Evolutionary conservation across 177 flowering plant genomes (phyloP).

Genomic region (Vitis hybrid): DNA sequence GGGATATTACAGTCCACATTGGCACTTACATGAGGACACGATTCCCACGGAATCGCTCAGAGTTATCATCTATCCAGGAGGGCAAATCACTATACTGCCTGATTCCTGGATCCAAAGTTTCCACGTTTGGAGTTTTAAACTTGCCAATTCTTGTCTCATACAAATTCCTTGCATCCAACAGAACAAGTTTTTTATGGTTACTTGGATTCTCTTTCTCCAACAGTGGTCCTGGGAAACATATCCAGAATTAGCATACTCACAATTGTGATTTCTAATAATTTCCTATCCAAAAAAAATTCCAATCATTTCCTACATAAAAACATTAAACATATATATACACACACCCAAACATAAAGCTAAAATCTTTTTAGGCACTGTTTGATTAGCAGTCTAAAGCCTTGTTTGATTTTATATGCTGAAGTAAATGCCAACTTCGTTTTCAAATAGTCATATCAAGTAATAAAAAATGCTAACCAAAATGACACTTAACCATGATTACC

Average conservation of each 20-base stretch:
- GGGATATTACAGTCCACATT: neutral
- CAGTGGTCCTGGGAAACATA: slow-evolving; percentile 31
- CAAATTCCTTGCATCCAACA: slow-evolving; percentile 90
- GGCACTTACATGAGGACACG: slow-evolving; percentile 73
- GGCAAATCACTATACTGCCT: slow-evolving; percentile 95
- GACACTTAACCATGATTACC: too few relatives aligned
- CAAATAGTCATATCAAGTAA: too few relatives aligned
- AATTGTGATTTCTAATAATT: neutral
- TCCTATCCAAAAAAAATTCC: neutral
- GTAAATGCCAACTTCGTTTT: too few relatives aligned
- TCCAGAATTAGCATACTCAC: neutral
- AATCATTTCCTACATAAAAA: neutral
- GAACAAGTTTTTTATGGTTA: slow-evolving; percentile 37
- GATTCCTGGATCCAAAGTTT: slow-evolving; percentile 85
- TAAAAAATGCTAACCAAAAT: too few relatives aligned
- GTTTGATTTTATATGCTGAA: too few relatives aligned
- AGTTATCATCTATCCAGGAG: slow-evolving; percentile 74
- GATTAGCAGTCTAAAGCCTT: too few relatives aligned
- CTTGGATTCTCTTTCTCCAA: slow-evolving; percentile 30
- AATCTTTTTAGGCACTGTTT: too few relatives aligned
- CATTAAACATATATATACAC: too few relatives aligned
- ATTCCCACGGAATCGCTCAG: slow-evolving; percentile 67
- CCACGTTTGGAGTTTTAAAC: slow-evolving; percentile 62
- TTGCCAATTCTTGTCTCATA: slow-evolving; percentile 98
- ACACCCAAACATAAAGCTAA: too few relatives aligned